These are phyloP conservation scores for Canavalia ensiformis DNA, from an alignment of 306 rosid genomes.

Conservation along the genomic window DNA sequence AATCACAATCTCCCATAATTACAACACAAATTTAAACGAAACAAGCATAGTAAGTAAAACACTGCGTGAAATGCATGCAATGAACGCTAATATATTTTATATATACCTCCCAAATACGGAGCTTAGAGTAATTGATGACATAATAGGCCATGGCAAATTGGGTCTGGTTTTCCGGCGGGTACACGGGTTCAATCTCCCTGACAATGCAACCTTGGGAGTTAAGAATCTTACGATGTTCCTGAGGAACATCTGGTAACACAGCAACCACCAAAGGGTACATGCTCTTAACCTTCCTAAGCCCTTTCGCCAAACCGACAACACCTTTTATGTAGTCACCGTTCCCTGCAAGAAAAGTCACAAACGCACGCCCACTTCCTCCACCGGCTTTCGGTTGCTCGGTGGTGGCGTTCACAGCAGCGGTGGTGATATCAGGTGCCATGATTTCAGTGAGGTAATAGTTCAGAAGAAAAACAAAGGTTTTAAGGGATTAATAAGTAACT, in stretches of 20 bases:
- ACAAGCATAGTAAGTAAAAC: neutral
- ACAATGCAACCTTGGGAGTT: slow-evolving; percentile 74
- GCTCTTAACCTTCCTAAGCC: slow-evolving; percentile 70
- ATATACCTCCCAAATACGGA: slow-evolving; percentile 87
- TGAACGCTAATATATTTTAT: neutral
- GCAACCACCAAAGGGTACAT: slow-evolving; percentile 85
- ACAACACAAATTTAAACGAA: neutral
- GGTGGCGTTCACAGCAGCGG: slow-evolving; percentile 3
- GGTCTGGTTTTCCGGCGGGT: slow-evolving; percentile 82
- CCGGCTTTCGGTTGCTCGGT: slow-evolving; percentile 10
- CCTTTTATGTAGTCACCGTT: slow-evolving; percentile 80
- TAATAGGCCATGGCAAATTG: slow-evolving; percentile 81
- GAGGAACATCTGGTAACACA: slow-evolving; percentile 77
- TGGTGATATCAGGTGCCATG: slow-evolving; percentile 68
- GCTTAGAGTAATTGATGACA: slow-evolving; percentile 92
- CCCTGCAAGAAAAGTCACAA: slow-evolving; percentile 86
- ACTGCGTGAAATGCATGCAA: slow-evolving; percentile 42
- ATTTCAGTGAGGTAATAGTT: neutral
- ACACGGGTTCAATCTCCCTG: slow-evolving; percentile 68
- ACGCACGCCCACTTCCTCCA: slow-evolving; percentile 53
- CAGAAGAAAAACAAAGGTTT: no score
- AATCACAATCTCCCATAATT: neutral
- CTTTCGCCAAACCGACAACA: slow-evolving; percentile 89
- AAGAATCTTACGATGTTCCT: slow-evolving; percentile 68
- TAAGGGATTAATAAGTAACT: neutral